phyloP scores from a whole-genome alignment of 1,139 yeast species.

The Hemisphaericaspora subhashii region DNA sequence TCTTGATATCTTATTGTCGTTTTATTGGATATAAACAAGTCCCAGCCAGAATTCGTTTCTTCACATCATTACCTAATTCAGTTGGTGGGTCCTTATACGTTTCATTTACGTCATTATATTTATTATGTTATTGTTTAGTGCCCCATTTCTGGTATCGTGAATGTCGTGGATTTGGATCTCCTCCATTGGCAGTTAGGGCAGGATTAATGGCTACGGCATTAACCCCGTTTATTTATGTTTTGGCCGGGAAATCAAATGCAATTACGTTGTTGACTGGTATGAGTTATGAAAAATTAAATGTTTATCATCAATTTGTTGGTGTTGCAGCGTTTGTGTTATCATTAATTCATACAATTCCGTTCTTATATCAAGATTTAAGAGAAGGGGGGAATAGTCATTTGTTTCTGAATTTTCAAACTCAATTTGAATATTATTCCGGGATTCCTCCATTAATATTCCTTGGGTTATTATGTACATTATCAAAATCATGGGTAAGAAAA shows the following conservation, averaged over 20 bases:
- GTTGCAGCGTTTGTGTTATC: conserved; percentile 47
- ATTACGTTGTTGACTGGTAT: conserved; percentile 54
- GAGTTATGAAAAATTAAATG: conserved; percentile 55
- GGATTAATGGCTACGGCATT: conserved; percentile 56
- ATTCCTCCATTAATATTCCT: conserved; percentile 48
- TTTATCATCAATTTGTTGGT: conserved; percentile 52
- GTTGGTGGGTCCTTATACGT: conserved; percentile 48
- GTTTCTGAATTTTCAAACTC: conserved; percentile 16
- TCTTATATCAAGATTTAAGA: conserved; percentile 41
- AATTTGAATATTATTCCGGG: conserved; percentile 29
- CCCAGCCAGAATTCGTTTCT: conserved; percentile 34
- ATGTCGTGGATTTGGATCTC: conserved; percentile 60
- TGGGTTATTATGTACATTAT: conserved; percentile 45
- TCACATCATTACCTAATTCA: conserved; percentile 53
- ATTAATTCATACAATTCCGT: conserved; percentile 56
- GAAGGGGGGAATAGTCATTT: conserved; percentile 52
- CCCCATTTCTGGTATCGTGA: conserved; percentile 60
- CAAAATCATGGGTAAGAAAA: conserved; percentile 46
- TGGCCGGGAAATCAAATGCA: conserved; percentile 55
- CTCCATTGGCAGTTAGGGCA: conserved; percentile 61
- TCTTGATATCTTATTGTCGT: conserved; percentile 42
- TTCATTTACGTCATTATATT: conserved; percentile 41
- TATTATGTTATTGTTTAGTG: conserved; percentile 42
- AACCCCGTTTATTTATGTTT: conserved; percentile 50
- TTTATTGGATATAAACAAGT: conserved; percentile 50